Conservation (phyloP, 73 alveolate genomes). For the Paramecium pentaurelia region DNA sequence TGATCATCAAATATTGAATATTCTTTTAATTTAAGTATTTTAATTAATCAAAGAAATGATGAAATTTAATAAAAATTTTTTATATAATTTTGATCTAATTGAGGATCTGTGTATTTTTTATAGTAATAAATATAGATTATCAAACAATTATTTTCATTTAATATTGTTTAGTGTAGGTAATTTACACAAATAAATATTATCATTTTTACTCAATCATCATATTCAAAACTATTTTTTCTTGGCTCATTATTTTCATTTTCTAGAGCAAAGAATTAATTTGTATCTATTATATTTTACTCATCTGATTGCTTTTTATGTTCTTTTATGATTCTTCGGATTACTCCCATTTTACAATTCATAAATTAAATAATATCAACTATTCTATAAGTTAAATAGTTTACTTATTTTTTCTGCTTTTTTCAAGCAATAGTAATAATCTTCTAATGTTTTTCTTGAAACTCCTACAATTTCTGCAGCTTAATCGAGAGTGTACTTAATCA, state of each 20-base stretch:
- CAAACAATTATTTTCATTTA: not conserved
- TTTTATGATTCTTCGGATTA: not conserved
- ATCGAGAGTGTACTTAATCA: constrained; percentile 41
- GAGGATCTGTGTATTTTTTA: no score
- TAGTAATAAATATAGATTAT: not conserved
- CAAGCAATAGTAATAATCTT: constrained; percentile 51
- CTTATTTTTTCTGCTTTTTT: constrained; percentile 51
- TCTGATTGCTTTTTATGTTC: not conserved
- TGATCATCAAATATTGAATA: no score
- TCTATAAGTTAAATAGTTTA: not conserved
- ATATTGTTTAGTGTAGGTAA: not conserved
- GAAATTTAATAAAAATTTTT: no score
- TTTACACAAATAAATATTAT: not conserved
- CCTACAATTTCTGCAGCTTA: constrained; percentile 58
- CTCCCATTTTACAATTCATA: constrained; percentile 36
- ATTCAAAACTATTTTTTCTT: constrained; percentile 23
- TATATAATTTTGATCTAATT: no score
- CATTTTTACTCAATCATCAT: constrained; percentile 4
- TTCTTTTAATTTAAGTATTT: not conserved
- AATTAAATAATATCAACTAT: not conserved
- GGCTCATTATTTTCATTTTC: constrained; percentile 10
- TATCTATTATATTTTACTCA: not conserved
- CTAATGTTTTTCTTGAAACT: constrained; percentile 56
- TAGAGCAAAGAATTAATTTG: not conserved
- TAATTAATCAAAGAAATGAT: not conserved